A percentile compares a stretch with the other conserved stretches of the same genome.
Conservation (phyloP, 352 stramenopile species). For the Pythium inflatum region DNA sequence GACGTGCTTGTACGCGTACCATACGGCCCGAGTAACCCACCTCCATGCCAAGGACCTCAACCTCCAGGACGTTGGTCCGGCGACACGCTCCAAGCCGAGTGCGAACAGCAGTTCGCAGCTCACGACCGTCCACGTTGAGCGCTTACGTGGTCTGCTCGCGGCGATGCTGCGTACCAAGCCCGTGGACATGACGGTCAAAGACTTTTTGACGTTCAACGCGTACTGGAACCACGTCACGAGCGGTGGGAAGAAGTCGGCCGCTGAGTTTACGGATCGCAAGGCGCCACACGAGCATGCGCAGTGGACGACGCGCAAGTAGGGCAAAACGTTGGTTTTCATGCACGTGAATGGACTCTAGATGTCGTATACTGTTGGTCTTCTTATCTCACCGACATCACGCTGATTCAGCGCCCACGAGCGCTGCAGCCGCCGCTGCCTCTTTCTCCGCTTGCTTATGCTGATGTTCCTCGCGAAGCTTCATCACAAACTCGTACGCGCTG, state of each 20-base stretch:
- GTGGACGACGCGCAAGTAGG: constrained; percentile 60
- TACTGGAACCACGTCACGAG: constrained; percentile 84
- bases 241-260: constrained; percentile 65
- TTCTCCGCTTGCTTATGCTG: constrained; percentile 21
- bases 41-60: constrained; percentile 67
- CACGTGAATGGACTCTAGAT: too few relatives aligned
- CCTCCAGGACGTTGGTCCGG: constrained; percentile 45
- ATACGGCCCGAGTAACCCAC: constrained; percentile 63
- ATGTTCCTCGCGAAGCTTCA: constrained; percentile 66
- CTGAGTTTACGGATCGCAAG: constrained; percentile 83
- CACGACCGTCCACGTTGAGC: constrained; percentile 60
- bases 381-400: too few relatives aligned
- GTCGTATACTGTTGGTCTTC: not conserved
- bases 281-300: constrained; percentile 85
- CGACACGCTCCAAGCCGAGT: constrained; percentile 30
- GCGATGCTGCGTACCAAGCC: constrained; percentile 83
- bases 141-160: constrained; percentile 62
- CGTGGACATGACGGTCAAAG: constrained; percentile 64
- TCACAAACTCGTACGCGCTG: constrained; percentile 79
- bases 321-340: too few relatives aligned
- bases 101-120: constrained; percentile 43
- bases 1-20: constrained; percentile 69
- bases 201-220: constrained; percentile 82
- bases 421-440: constrained; percentile 1
- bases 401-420: not conserved